A percentile compares a stretch with the other conserved stretches of the same genome.
Conservation (phyloP, 345 rosid species). For the Angophora floribunda region DNA sequence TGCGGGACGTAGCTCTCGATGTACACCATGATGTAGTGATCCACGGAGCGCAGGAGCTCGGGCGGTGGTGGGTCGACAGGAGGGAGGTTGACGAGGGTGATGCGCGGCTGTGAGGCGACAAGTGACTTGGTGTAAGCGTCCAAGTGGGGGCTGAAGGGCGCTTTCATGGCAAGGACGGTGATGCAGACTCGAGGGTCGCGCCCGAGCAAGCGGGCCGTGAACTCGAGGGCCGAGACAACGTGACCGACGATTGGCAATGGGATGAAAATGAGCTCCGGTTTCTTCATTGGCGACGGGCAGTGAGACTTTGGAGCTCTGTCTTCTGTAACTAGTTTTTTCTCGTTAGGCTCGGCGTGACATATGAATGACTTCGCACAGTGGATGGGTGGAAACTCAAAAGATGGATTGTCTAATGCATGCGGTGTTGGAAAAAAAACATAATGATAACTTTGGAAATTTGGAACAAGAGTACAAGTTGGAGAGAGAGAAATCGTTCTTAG, state of each 20-base stretch:
- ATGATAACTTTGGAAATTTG: no score
- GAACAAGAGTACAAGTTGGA: no score
- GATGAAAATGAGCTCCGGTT: conserved; percentile 18
- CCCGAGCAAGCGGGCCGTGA: conserved; percentile 27
- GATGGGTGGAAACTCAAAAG: no score
- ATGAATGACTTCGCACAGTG: background rate
- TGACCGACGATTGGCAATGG: conserved; percentile 34
- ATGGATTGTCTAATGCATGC: no score
- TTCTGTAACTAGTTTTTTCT: background rate
- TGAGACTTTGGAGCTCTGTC: background rate
- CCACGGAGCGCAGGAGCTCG: conserved; percentile 4
- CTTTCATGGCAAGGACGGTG: conserved; percentile 14
- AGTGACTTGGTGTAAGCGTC: conserved; percentile 1
- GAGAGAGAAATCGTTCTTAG: no score
- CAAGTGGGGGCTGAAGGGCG: background rate
- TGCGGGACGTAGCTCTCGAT: conserved; percentile 3
- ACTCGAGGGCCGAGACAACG: conserved; percentile 29
- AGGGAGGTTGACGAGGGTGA: conserved; percentile 21
- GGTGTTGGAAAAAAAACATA: no score
- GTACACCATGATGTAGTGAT: background rate
- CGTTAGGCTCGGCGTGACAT: background rate
- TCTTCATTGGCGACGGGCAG: background rate
- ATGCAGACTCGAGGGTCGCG: conserved; percentile 14
- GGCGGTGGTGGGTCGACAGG: conserved; percentile 8
- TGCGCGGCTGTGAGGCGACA: conserved; percentile 7